A percentile compares a stretch with the other conserved stretches of the same genome.
These are phyloP conservation scores for Cinchona pubescens DNA, from an alignment of 257 asterid genomes.

Conservation along the genomic window DNA sequence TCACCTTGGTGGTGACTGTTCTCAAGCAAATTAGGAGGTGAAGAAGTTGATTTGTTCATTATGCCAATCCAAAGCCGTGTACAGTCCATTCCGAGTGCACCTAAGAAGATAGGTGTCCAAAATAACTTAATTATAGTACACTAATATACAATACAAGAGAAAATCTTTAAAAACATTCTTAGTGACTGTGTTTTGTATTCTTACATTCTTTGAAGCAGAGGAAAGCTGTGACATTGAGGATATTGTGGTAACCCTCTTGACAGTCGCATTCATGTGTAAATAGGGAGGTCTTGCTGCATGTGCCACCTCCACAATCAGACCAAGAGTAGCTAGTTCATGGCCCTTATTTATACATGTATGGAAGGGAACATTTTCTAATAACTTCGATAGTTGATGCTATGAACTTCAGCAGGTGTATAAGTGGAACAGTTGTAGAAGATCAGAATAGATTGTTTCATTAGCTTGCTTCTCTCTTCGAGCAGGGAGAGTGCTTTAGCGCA, in stretches of 20 bases:
- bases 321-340: slow-evolving; percentile 60
- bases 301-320: slow-evolving; percentile 73
- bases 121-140: too few relatives aligned
- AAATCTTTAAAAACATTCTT: neutral
- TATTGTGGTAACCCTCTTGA: slow-evolving; percentile 50
- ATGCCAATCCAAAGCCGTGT: slow-evolving; percentile 33
- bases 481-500: slow-evolving; percentile 37
- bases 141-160: neutral
- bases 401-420: neutral
- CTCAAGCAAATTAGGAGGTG: slow-evolving; percentile 30
- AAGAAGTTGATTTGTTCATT: slow-evolving; percentile 29
- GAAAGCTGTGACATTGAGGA: slow-evolving; percentile 50
- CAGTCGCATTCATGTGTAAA: slow-evolving; percentile 49
- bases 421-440: slow-evolving; percentile 7
- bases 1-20: slow-evolving; percentile 34
- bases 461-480: slow-evolving; percentile 27
- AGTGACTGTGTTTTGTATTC: neutral
- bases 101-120: too few relatives aligned
- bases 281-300: slow-evolving; percentile 46
- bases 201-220: slow-evolving; percentile 70
- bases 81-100: slow-evolving; percentile 64
- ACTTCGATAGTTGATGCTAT: neutral
- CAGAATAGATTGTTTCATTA: slow-evolving; percentile 51
- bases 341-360: too few relatives aligned
- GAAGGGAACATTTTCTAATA: neutral